Conservation (phyloP, 2,329 filamentous ascomycete genomes). For the Xylariaceae sp. region DNA sequence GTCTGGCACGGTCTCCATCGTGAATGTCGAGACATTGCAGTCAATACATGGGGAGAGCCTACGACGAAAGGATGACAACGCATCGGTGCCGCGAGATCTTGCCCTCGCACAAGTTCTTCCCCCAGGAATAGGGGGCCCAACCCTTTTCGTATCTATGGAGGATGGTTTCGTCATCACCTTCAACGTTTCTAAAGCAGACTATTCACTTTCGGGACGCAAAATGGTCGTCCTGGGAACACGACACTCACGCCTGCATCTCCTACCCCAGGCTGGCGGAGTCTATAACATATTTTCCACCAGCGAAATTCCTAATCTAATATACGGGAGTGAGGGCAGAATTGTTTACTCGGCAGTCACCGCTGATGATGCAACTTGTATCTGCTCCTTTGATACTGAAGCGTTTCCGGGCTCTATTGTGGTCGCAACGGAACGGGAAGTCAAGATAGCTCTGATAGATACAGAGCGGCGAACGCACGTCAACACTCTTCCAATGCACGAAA, state of each 20-base stretch:
- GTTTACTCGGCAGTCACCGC: slow-evolving; percentile 92
- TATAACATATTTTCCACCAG: slow-evolving; percentile 88
- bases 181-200: slow-evolving; percentile 54
- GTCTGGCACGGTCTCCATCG: slow-evolving; percentile 68
- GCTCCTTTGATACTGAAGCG: slow-evolving; percentile 71
- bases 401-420: slow-evolving; percentile 77
- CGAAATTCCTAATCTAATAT: slow-evolving; percentile 90
- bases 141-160: slow-evolving; percentile 81
- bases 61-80: slow-evolving; percentile 52
- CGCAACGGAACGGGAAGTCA: slow-evolving; percentile 67
- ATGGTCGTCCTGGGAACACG: slow-evolving; percentile 80
- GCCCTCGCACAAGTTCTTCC: slow-evolving; percentile 72
- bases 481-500: slow-evolving; percentile 69
- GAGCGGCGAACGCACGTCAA: slow-evolving; percentile 85
- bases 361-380: slow-evolving; percentile 74
- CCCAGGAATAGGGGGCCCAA: slow-evolving; percentile 50
- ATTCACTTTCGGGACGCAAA: slow-evolving; percentile 63
- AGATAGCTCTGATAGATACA: slow-evolving; percentile 73
- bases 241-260: slow-evolving; percentile 70
- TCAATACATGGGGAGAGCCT: slow-evolving; percentile 59
- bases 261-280: slow-evolving; percentile 60
- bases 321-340: slow-evolving; percentile 77
- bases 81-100: slow-evolving; percentile 76
- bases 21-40: slow-evolving; percentile 60
- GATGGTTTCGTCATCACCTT: slow-evolving; percentile 89